phyloP scores from a whole-genome alignment of 2,329 filamentous ascomycete genomes.

The Aspergillus sp. region DNA sequence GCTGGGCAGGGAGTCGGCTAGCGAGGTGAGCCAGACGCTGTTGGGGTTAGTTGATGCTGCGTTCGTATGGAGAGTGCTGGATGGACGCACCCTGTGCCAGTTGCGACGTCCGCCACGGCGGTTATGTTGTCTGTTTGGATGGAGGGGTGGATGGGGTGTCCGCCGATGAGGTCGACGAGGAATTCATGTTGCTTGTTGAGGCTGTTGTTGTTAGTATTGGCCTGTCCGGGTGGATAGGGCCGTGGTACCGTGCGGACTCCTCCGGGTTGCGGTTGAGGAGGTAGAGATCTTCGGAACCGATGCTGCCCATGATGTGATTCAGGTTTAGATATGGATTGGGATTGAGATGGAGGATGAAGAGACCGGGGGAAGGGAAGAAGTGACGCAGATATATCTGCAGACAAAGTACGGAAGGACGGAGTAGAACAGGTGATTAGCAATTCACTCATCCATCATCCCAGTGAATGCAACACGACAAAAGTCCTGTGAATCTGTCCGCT shows the following conservation, averaged over 20 bases:
- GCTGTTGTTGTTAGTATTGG: conserved; percentile 6
- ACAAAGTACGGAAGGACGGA: no score
- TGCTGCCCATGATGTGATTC: neutral
- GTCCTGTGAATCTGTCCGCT: no score
- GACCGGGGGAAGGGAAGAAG: no score
- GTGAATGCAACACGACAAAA: no score
- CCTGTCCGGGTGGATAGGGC: neutral
- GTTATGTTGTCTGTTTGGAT: conserved; percentile 19
- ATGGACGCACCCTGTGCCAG: conserved; percentile 26
- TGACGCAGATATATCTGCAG: no score
- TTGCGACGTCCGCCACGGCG: conserved; percentile 26
- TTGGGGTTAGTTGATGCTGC: neutral
- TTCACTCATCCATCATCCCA: no score
- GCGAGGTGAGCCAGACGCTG: conserved; percentile 25
- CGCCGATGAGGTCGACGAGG: conserved; percentile 19
- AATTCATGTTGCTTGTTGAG: conserved; percentile 27
- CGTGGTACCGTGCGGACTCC: conserved; percentile 17
- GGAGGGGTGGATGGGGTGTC: conserved; percentile 22
- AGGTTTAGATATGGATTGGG: neutral
- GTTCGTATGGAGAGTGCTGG: neutral
- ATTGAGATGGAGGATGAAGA: neutral
- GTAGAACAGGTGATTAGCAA: no score
- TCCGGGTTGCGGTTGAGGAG: conserved; percentile 17
- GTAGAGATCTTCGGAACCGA: conserved; percentile 13
- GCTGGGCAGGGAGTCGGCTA: conserved; percentile 10